phyloP scores from a whole-genome alignment of 2,329 filamentous ascomycete species.

The Aspergillus sp. region DNA sequence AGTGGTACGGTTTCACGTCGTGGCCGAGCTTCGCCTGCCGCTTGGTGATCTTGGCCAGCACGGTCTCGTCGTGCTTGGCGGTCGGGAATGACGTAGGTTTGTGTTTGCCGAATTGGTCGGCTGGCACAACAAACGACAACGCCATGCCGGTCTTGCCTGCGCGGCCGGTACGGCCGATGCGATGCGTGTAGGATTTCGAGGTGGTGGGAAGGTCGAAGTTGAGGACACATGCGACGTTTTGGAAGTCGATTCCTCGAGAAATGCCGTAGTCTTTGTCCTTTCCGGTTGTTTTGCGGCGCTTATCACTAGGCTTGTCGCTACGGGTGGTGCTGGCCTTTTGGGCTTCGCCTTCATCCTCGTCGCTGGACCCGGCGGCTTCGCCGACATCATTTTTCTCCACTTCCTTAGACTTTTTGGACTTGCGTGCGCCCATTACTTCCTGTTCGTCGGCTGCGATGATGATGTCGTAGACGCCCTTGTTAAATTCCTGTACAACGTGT shows the following conservation, averaged over 20 bases:
- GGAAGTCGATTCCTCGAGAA: slow-evolving; percentile 95
- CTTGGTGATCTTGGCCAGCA: slow-evolving; percentile 74
- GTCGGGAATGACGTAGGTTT: slow-evolving; percentile 76
- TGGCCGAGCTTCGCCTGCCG: slow-evolving; percentile 76
- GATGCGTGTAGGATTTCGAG: slow-evolving; percentile 92
- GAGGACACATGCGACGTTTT: slow-evolving; percentile 88
- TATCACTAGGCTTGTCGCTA: slow-evolving; percentile 56
- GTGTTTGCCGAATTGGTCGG: slow-evolving; percentile 80
- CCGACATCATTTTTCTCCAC: slow-evolving; percentile 23
- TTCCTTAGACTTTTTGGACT: slow-evolving; percentile 31
- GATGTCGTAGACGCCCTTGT: slow-evolving; percentile 94
- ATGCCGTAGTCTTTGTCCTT: slow-evolving; percentile 89
- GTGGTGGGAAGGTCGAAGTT: slow-evolving; percentile 93
- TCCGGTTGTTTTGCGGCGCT: slow-evolving; percentile 62
- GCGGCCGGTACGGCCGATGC: slow-evolving; percentile 88
- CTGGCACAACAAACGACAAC: slow-evolving; percentile 88
- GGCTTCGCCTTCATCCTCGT: slow-evolving; percentile 36
- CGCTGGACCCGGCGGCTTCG: slow-evolving; percentile 33
- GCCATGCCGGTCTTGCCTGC: slow-evolving; percentile 92
- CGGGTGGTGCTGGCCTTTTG: slow-evolving; percentile 21
- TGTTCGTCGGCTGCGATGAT: slow-evolving; percentile 94
- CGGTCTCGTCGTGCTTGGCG: slow-evolving; percentile 78
- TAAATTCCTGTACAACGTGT: slow-evolving; percentile 96
- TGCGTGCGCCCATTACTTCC: slow-evolving; percentile 66
- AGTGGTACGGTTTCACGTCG: slow-evolving; percentile 84